Conservation (phyloP, 2,329 filamentous ascomycete genomes). For the Ceratocystis albifundus region DNA sequence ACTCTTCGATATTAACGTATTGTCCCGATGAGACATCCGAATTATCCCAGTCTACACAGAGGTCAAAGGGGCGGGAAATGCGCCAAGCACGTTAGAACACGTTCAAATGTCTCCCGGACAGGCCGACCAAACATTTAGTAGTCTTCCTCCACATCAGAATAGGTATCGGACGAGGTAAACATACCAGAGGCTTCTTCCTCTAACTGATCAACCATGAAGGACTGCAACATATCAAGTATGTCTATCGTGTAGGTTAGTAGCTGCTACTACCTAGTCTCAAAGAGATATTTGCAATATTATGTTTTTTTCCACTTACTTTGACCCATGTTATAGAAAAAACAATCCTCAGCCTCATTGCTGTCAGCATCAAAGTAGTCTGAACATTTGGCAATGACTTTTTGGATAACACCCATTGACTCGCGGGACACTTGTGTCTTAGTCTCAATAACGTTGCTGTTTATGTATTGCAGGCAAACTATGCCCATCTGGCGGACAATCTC, state of each 20-base stretch:
- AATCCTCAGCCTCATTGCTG: slow-evolving; percentile 29
- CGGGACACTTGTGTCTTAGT: slow-evolving; percentile 34
- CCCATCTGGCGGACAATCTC: slow-evolving; percentile 35
- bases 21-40: slow-evolving; percentile 16
- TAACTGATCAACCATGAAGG: slow-evolving; percentile 45
- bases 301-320: slow-evolving; percentile 32
- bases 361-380: slow-evolving; percentile 32
- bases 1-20: slow-evolving; percentile 13
- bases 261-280: too few relatives aligned
- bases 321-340: slow-evolving; percentile 30
- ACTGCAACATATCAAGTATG: slow-evolving; percentile 40
- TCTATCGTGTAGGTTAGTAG: slow-evolving; percentile 26
- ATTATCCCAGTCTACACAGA: slow-evolving; percentile 13
- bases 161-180: slow-evolving; percentile 27
- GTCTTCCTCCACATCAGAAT: slow-evolving; percentile 12
- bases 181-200: slow-evolving; percentile 51
- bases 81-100: slow-evolving; percentile 12
- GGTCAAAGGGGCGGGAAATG: background rate
- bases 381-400: slow-evolving; percentile 36
- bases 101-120: slow-evolving; percentile 14
- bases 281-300: too few relatives aligned
- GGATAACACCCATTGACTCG: slow-evolving; percentile 35
- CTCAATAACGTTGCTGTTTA: slow-evolving; percentile 38
- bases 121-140: background rate
- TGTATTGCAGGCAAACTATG: slow-evolving; percentile 36